Percentiles rank a stretch among this genome's conserved stretches.
These are phyloP conservation scores for Vitis hybrid DNA, from an alignment of 177 flowering plant genomes.

Conservation along the genomic window DNA sequence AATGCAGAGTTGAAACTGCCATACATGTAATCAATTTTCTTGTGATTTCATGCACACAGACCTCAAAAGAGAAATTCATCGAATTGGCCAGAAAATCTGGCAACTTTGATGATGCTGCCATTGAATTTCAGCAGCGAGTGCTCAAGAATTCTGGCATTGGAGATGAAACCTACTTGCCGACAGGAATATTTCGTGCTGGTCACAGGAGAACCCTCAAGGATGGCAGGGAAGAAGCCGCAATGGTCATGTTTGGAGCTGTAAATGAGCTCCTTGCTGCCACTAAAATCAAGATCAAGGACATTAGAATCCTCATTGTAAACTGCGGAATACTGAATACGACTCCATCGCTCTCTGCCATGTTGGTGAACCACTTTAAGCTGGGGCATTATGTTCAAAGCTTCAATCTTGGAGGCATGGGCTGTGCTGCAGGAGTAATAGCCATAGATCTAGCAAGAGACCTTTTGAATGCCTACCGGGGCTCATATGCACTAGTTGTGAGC, in stretches of 20 bases:
- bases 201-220: conserved; percentile 39
- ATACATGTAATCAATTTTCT: background rate
- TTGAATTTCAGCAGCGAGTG: conserved; percentile 44
- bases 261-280: conserved; percentile 53
- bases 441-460: conserved; percentile 68
- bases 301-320: conserved; percentile 62
- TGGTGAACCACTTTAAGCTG: conserved; percentile 75
- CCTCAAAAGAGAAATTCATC: conserved; percentile 56
- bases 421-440: conserved; percentile 67
- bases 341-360: conserved; percentile 78
- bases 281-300: conserved; percentile 40
- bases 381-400: conserved; percentile 47
- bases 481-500: conserved; percentile 74
- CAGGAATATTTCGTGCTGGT: conserved; percentile 38
- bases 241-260: conserved; percentile 62
- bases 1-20: too few species aligned
- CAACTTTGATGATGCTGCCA: conserved; percentile 40
- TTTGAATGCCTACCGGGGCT: conserved; percentile 41
- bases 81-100: conserved; percentile 61
- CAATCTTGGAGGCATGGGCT: conserved; percentile 90
- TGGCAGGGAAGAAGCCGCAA: conserved; percentile 68
- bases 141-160: conserved; percentile 69
- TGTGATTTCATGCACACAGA: conserved; percentile 27
- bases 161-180: conserved; percentile 68
- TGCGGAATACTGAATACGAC: conserved; percentile 64